phyloP scores from a whole-genome alignment of 306 rosid genomes.

The Rosa persica region DNA sequence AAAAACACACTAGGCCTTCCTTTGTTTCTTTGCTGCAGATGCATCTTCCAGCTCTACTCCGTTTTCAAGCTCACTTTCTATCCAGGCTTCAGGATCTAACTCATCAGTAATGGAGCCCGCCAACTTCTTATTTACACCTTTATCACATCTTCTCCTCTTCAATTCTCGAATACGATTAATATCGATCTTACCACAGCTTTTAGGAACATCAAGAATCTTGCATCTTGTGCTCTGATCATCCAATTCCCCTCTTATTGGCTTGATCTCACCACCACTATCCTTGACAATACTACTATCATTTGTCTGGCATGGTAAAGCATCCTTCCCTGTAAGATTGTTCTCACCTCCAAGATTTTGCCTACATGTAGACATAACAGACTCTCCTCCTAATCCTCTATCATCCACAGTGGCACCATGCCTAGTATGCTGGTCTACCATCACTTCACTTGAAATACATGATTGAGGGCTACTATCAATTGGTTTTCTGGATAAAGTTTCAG shows the following conservation, averaged over 20 bases:
- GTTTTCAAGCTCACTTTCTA: slow-evolving; percentile 47
- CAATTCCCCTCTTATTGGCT: slow-evolving; percentile 17
- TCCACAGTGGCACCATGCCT: slow-evolving; percentile 23
- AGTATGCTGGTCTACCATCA: slow-evolving; percentile 19
- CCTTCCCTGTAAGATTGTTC: slow-evolving; percentile 10
- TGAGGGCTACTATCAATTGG: slow-evolving; percentile 30
- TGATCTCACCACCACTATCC: slow-evolving; percentile 27
- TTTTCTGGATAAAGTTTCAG: slow-evolving; percentile 26
- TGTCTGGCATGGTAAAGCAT: slow-evolving; percentile 25
- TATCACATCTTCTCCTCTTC: slow-evolving; percentile 36
- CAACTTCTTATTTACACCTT: slow-evolving; percentile 22
- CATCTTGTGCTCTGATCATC: slow-evolving; percentile 26
- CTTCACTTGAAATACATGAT: slow-evolving; percentile 37
- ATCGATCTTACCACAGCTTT: slow-evolving; percentile 22
- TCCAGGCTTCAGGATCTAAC: slow-evolving; percentile 45
- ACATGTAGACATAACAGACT: slow-evolving; percentile 8
- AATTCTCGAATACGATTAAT: slow-evolving; percentile 36
- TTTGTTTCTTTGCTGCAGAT: slow-evolving; percentile 31
- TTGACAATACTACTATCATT: slow-evolving; percentile 32
- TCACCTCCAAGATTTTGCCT: slow-evolving; percentile 14
- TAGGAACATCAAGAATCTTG: slow-evolving; percentile 16
- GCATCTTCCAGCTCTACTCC: slow-evolving; percentile 34
- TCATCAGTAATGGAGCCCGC: slow-evolving; percentile 22
- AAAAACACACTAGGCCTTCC: slow-evolving; percentile 21
- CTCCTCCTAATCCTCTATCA: slow-evolving; percentile 11